Conservation (phyloP, 192 early-diverging fungal genomes). For the Gonapodya prolifera region DNA sequence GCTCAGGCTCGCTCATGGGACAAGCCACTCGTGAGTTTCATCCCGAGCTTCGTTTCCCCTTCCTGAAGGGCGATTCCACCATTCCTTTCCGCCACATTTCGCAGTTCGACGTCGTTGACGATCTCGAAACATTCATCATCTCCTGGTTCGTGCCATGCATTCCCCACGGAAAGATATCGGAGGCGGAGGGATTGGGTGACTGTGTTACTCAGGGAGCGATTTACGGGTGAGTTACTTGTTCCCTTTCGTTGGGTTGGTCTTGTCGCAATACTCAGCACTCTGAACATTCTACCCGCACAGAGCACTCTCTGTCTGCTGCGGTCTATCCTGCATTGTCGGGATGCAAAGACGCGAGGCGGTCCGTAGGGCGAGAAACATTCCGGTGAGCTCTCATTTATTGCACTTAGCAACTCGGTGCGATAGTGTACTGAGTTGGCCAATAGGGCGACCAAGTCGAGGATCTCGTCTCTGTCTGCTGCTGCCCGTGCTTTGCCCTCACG, state of each 20-base stretch:
- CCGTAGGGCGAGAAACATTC: neutral
- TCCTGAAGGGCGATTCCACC: neutral
- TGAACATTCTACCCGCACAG: too few relatives aligned
- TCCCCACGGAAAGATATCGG: neutral
- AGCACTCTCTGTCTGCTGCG: neutral
- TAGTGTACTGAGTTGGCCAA: too few relatives aligned
- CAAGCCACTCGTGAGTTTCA: neutral
- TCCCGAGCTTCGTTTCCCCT: neutral
- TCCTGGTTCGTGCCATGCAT: neutral
- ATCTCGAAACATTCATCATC: neutral
- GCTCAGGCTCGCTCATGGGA: neutral
- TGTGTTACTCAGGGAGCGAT: neutral
- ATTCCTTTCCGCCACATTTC: too few relatives aligned
- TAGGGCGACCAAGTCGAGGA: neutral
- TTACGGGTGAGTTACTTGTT: neutral
- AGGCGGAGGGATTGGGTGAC: neutral
- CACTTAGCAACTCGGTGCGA: too few relatives aligned
- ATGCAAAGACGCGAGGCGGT: neutral
- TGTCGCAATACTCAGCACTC: neutral
- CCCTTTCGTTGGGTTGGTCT: neutral
- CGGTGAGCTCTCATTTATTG: neutral
- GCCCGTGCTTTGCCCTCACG: neutral
- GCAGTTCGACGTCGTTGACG: neutral
- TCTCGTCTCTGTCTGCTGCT: neutral
- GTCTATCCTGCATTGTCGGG: neutral